Percentiles rank a stretch among this genome's conserved stretches.
phyloP scores from a whole-genome alignment of 2,329 filamentous ascomycete species.

The Diatrype stigma region DNA sequence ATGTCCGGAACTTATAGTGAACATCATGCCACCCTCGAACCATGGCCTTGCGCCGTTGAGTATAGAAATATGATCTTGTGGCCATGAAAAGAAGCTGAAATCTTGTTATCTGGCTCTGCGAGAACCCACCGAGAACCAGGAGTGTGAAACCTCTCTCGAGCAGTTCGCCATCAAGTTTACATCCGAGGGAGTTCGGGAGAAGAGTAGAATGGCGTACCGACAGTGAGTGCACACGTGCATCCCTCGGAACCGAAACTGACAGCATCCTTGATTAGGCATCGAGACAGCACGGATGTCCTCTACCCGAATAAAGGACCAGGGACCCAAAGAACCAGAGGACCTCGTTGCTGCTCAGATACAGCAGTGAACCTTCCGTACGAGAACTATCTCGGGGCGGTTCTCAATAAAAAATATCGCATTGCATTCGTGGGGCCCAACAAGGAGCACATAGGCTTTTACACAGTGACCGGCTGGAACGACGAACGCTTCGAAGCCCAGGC shows the following conservation, averaged over 20 bases:
- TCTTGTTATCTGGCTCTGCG: neutral
- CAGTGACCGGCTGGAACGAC: neutral
- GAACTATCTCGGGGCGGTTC: neutral
- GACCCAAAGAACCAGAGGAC: neutral
- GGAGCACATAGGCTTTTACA: neutral
- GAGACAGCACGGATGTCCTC: too few species aligned
- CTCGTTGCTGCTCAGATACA: neutral
- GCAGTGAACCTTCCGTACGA: neutral
- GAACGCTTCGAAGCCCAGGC: neutral
- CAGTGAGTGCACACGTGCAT: neutral
- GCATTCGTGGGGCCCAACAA: neutral
- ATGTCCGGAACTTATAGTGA: neutral
- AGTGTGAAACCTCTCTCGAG: neutral
- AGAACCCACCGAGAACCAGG: neutral
- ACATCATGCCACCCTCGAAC: neutral
- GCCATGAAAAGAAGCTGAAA: neutral
- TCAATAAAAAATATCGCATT: neutral
- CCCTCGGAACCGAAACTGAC: neutral
- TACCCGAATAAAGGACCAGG: neutral
- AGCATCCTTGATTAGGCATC: neutral
- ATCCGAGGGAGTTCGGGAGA: neutral
- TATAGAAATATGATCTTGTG: neutral
- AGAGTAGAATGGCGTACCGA: neutral
- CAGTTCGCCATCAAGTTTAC: neutral
- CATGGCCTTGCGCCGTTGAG: neutral